These are phyloP conservation scores for Sclerotinia sclerotiorum DNA, from an alignment of 2,329 filamentous ascomycete species.

Conservation along the genomic window DNA sequence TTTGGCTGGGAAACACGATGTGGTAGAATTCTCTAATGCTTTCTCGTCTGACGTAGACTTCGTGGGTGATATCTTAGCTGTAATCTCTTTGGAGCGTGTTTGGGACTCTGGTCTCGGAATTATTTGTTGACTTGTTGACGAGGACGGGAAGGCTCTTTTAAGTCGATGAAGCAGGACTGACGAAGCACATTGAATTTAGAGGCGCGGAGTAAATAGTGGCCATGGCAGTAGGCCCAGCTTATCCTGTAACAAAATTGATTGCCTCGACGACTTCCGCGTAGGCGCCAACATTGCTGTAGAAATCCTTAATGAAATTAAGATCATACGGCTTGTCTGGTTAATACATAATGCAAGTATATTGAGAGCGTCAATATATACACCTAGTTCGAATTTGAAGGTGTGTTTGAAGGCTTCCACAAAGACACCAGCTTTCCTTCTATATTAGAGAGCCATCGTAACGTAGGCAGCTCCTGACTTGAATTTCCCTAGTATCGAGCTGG, in stretches of 20 bases:
- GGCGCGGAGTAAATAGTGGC: neutral
- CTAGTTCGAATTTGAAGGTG: conserved; percentile 26
- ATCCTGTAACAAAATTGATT: neutral
- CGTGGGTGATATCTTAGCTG: no score
- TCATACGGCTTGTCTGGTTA: conserved; percentile 20
- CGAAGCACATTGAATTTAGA: neutral
- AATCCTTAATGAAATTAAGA: conserved; percentile 23
- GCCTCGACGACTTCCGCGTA: neutral
- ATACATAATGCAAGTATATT: conserved; percentile 25
- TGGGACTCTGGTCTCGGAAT: neutral
- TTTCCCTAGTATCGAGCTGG: conserved; percentile 21
- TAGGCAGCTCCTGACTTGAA: conserved; percentile 25
- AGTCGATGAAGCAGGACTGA: neutral
- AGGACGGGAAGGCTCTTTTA: neutral
- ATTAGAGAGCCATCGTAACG: conserved; percentile 23
- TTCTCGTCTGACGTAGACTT: no score
- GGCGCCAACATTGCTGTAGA: conserved; percentile 18
- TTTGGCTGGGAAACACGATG: neutral
- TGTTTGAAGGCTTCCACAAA: conserved; percentile 5
- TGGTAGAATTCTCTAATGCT: neutral
- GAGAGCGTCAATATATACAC: conserved; percentile 27
- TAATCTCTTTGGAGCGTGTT: no score
- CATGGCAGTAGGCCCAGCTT: neutral
- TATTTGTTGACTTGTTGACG: neutral
- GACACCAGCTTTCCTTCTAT: conserved; percentile 22